phyloP scores from a whole-genome alignment of 2,329 filamentous ascomycete genomes.

The Helicocarpus griseus region DNA sequence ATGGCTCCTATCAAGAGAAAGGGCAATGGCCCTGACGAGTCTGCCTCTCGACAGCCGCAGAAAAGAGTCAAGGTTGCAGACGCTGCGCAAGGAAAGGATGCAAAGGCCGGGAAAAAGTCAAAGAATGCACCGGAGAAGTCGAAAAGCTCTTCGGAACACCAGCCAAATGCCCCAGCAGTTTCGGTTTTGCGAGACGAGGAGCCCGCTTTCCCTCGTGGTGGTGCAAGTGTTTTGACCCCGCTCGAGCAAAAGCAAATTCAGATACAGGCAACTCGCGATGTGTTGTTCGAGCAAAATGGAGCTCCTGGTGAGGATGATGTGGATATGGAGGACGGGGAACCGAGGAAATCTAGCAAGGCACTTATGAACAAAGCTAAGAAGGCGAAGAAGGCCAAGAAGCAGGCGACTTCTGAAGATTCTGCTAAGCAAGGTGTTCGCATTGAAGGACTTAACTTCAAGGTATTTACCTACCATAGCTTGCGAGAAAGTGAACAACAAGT shows the following conservation, averaged over 20 bases:
- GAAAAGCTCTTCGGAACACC: conserved; percentile 9
- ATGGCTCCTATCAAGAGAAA: conserved; percentile 41
- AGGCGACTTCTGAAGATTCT: conserved; percentile 40
- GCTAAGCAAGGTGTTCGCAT: conserved; percentile 56
- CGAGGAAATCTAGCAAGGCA: conserved; percentile 30
- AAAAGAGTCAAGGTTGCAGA: conserved; percentile 33
- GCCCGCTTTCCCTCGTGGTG: conserved; percentile 82
- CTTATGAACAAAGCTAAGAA: conserved; percentile 31
- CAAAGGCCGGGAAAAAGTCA: conserved; percentile 22
- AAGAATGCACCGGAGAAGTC: conserved; percentile 11
- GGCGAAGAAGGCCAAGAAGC: conserved; percentile 41
- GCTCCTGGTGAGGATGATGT: conserved; percentile 31
- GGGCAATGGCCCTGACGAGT: conserved; percentile 29
- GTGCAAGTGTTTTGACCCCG: conserved; percentile 80
- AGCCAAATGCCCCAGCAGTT: conserved; percentile 12
- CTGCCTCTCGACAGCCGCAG: conserved; percentile 25
- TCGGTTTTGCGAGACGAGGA: conserved; percentile 64
- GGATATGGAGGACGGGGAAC: conserved; percentile 15
- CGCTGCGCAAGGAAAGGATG: conserved; percentile 25
- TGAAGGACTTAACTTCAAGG: conserved; percentile 84
- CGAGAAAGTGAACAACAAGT: not conserved
- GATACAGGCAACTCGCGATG: conserved; percentile 84
- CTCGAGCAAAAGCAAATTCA: conserved; percentile 95
- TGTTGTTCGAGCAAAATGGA: conserved; percentile 72
- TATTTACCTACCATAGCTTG: conserved; percentile 30